phyloP scores from a whole-genome alignment of 148 eudicot species.

The Rhododendron henanense region DNA sequence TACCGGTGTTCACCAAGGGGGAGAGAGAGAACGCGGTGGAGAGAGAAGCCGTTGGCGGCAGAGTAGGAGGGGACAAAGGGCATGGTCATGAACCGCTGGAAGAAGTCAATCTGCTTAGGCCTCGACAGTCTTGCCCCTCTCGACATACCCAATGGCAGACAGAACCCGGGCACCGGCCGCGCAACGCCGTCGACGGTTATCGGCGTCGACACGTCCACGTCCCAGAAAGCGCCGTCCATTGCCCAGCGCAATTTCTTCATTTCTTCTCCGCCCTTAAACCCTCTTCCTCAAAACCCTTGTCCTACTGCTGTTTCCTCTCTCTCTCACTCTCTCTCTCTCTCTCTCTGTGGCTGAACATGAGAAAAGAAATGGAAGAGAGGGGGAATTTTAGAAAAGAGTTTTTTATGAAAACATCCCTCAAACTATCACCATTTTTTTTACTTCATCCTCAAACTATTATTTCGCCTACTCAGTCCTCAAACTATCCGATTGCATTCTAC shows the following conservation, averaged over 20 bases:
- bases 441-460: no score
- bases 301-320: not conserved
- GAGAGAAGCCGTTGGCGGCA: conserved; percentile 38
- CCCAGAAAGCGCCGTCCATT: conserved; percentile 72
- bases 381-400: no score
- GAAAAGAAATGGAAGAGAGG: no score
- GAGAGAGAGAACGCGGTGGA: conserved; percentile 58
- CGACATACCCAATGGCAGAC: conserved; percentile 61
- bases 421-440: no score
- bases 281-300: not conserved
- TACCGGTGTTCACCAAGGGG: conserved; percentile 54
- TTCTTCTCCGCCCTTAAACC: not conserved
- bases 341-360: not conserved
- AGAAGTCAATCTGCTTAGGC: conserved; percentile 65
- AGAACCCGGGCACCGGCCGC: conserved; percentile 46
- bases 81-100: conserved; percentile 68
- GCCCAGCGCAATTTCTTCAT: conserved; percentile 84
- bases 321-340: not conserved
- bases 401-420: no score
- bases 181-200: conserved; percentile 63
- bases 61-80: conserved; percentile 65
- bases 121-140: conserved; percentile 60
- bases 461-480: no score
- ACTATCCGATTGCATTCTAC: no score
- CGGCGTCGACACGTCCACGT: conserved; percentile 76